phyloP scores from a whole-genome alignment of 2,329 filamentous ascomycete species.

The Arthrocladium fulminans region DNA sequence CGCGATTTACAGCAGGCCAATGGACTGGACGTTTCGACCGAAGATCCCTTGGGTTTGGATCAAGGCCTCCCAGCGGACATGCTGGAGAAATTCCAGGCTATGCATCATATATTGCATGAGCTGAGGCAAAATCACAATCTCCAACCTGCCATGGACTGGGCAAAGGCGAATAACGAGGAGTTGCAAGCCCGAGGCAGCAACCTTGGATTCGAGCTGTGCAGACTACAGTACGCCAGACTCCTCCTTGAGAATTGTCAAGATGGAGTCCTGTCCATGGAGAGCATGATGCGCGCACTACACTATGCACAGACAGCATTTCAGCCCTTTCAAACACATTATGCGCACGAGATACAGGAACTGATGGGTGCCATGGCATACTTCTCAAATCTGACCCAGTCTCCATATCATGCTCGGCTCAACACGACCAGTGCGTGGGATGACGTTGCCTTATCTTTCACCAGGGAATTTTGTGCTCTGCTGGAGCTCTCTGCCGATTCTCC shows the following conservation, averaged over 20 bases:
- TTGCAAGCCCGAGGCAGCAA: slow-evolving; percentile 81
- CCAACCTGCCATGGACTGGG: slow-evolving; percentile 78
- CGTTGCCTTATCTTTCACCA: slow-evolving; percentile 76
- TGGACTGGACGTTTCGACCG: slow-evolving; percentile 24
- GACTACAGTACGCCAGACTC: slow-evolving; percentile 81
- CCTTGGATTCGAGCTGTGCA: slow-evolving; percentile 87
- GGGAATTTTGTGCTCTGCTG: slow-evolving; percentile 87
- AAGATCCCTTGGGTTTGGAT: slow-evolving; percentile 20
- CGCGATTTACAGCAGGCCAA: slow-evolving; percentile 25
- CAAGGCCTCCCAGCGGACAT: slow-evolving; percentile 38
- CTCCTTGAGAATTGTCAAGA: slow-evolving; percentile 49
- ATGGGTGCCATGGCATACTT: slow-evolving; percentile 72
- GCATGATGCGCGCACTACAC: slow-evolving; percentile 55
- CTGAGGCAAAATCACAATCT: slow-evolving; percentile 65
- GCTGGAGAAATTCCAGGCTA: slow-evolving; percentile 67
- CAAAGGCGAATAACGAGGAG: slow-evolving; percentile 57
- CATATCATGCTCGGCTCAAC: slow-evolving; percentile 71
- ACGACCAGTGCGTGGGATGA: slow-evolving; percentile 70
- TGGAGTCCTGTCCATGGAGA: slow-evolving; percentile 39
- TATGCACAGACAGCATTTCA: slow-evolving; percentile 71
- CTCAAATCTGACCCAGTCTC: slow-evolving; percentile 64
- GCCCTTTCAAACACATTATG: slow-evolving; percentile 64
- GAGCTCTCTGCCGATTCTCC: slow-evolving; percentile 86
- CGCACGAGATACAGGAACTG: slow-evolving; percentile 71
- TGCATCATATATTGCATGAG: slow-evolving; percentile 81